phyloP scores from a whole-genome alignment of 2,329 filamentous ascomycete genomes.

The Botrytis sinoallii region DNA sequence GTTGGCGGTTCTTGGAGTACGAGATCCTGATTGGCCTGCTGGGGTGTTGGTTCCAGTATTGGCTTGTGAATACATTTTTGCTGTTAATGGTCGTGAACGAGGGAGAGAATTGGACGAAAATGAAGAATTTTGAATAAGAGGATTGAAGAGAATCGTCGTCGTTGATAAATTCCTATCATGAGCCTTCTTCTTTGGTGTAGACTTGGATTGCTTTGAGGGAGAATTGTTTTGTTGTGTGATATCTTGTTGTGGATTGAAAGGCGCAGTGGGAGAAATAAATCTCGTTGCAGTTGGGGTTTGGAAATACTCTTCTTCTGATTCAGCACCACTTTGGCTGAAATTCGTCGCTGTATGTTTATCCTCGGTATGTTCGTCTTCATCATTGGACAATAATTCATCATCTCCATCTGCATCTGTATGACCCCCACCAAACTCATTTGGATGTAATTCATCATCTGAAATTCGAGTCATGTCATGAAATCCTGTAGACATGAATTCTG shows the following conservation, averaged over 20 bases:
- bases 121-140: constrained; percentile 47
- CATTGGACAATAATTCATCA: constrained; percentile 82
- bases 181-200: constrained; percentile 20
- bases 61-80: constrained; percentile 32
- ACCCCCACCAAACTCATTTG: constrained; percentile 35
- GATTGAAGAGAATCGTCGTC: constrained; percentile 82
- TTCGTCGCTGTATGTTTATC: constrained; percentile 36
- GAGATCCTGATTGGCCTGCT: constrained; percentile 22
- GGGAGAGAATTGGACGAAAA: constrained; percentile 43
- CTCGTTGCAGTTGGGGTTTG: constrained; percentile 48
- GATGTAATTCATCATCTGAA: constrained; percentile 16
- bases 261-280: constrained; percentile 34
- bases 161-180: constrained; percentile 76
- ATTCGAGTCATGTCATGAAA: constrained; percentile 26
- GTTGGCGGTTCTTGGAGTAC: constrained; percentile 38
- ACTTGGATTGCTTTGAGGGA: constrained; percentile 1
- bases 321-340: constrained; percentile 40
- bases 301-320: constrained; percentile 52
- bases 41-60: constrained; percentile 33
- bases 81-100: constrained; percentile 40
- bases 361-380: constrained; percentile 62
- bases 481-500: constrained; percentile 54
- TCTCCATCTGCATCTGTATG: constrained; percentile 69
- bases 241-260: neutral
- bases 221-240: neutral